Base-by-base conservation (phyloP, 257 asterid genomes). In the Plantago major region DNA sequence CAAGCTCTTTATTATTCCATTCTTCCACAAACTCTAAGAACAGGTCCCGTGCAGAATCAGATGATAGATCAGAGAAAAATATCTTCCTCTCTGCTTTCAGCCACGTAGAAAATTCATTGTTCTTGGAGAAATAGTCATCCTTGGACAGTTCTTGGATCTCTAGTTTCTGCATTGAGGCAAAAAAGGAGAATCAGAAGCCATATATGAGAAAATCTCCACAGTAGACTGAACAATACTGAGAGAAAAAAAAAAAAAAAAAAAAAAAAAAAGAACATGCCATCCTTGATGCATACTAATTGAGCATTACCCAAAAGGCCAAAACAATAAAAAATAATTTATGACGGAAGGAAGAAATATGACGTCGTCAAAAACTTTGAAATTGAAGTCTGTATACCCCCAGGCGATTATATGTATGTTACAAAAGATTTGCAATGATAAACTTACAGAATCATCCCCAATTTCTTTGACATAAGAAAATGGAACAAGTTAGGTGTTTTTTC, bases 111-210 rank as follows among this genome's bases (percentile, higher is more conserved):
- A 92, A 92, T 66, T 92, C 99, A 38, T 84, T 86, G 74, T 81
- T 92, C 88, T 83, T 92, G 54, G 91, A 79, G 82, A 92, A 92
- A 79, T 92, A 92, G 66, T 92, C 99, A 9, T 83, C 93, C 17
- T 59, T 73, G 9, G 95, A 79, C 64, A 92, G 60, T 60, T 86
- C 96, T 57, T 83, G 80, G 60, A 81, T n/a, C 28, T 83, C 72
- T 61, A 74, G 52, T 55, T 77, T 87, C 97, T 87, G 84, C 46
- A 63, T 59, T 16, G 28, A 55, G 65, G 56, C 26, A 47, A n/a
- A 19, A 42, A 12, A 14, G 18, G 22, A 42, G 58, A 52, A 52
- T 52, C 16, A 52, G 22, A 11, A 52, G 37, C 58, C 37, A 2
- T 30, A 52, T 22, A 11, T 22, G 37, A 52, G 58, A 52, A 51